Evolutionary conservation across 1,284 basidiomycete species (phyloP).

Genomic region (Sporisorium sorghi): DNA sequence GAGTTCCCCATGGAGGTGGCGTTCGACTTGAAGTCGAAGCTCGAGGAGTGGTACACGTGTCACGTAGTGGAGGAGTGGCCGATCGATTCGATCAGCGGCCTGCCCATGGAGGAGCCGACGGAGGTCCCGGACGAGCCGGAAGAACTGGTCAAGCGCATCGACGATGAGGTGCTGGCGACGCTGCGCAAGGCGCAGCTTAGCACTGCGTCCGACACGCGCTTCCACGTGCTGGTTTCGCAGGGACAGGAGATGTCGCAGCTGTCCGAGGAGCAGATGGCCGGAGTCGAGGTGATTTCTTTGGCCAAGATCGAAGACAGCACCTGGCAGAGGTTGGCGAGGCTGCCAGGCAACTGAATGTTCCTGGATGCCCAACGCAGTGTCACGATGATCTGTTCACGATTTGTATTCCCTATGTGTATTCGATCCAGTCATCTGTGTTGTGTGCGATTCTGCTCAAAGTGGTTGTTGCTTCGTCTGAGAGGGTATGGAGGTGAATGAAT

Average conservation of each 20-base stretch:
- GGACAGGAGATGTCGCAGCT: slow-evolving; percentile 4
- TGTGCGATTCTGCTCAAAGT: neutral
- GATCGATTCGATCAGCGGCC: slow-evolving; percentile 20
- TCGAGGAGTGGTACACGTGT: slow-evolving; percentile 26
- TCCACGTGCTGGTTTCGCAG: slow-evolving; percentile 33
- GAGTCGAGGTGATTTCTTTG: slow-evolving; percentile 25
- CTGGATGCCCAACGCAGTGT: neutral
- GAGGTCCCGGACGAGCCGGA: slow-evolving; percentile 33
- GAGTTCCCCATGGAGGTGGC: slow-evolving; percentile 37
- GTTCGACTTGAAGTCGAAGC: slow-evolving; percentile 32
- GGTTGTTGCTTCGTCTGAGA: too few species aligned
- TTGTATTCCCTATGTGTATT: too few species aligned
- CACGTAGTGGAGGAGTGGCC: slow-evolving; percentile 35
- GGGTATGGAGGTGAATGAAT: neutral
- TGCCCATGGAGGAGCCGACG: slow-evolving; percentile 38
- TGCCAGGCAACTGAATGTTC: slow-evolving; percentile 25
- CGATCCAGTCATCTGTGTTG: too few species aligned
- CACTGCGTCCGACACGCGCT: slow-evolving; percentile 14
- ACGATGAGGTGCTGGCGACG: slow-evolving; percentile 35
- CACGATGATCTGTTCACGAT: neutral
- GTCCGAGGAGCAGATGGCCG: slow-evolving; percentile 23
- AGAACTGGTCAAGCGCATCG: slow-evolving; percentile 30
- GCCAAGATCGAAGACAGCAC: slow-evolving; percentile 5
- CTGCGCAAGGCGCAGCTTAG: slow-evolving; percentile 22
- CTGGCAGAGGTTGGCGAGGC: slow-evolving; percentile 20